A percentile compares a stretch with the other conserved stretches of the same genome.
These are phyloP conservation scores for Aspergillus ellipticus DNA, from an alignment of 495 filamentous ascomycete species.

Conservation along the genomic window DNA sequence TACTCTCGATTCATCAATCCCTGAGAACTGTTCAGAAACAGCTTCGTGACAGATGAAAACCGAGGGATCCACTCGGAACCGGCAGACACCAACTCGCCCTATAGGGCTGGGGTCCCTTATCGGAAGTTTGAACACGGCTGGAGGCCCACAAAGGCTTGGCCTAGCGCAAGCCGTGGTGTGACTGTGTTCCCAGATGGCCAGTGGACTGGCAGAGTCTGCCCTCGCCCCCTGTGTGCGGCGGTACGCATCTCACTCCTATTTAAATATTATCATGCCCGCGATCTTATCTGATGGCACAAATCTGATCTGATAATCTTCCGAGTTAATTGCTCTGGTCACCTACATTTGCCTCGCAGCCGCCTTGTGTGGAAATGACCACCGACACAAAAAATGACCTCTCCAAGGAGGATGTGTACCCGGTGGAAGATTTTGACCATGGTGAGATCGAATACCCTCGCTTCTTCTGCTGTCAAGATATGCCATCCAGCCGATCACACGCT, in stretches of 20 bases:
- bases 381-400: neutral
- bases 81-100: neutral
- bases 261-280: neutral
- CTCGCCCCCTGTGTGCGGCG: neutral
- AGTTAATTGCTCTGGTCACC: neutral
- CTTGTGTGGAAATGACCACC: neutral
- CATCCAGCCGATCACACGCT: neutral
- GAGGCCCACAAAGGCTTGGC: neutral
- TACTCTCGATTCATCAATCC: no score
- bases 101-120: neutral
- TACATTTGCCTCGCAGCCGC: neutral
- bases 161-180: neutral
- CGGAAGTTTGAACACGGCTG: neutral
- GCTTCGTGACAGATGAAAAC: neutral
- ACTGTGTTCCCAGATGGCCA: neutral
- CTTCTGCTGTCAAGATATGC: neutral
- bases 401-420: neutral
- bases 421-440: neutral
- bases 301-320: constrained; percentile 1
- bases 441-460: neutral
- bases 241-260: neutral
- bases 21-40: no score
- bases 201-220: neutral
- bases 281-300: constrained; percentile 5
- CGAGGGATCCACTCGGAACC: neutral